Evolutionary conservation across 192 early-diverging fungal genomes (phyloP).

Genomic region (Coemansia sp.): DNA sequence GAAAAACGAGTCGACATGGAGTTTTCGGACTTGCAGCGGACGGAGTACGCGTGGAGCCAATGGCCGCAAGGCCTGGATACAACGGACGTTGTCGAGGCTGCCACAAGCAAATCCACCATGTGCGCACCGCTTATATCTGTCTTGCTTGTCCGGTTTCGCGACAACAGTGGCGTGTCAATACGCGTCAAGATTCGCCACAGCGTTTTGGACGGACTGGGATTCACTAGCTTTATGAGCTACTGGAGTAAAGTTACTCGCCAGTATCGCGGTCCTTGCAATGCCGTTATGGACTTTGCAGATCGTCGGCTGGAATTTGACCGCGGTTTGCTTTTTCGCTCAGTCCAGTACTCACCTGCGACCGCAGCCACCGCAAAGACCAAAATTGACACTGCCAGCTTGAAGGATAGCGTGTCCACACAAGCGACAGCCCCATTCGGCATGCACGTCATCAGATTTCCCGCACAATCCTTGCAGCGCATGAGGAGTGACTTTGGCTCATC

Average conservation of each 20-base stretch:
- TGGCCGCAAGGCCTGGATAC: conserved; percentile 16
- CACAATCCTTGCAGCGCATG: not conserved
- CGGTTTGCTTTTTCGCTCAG: not conserved
- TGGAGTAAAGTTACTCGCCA: conserved; percentile 3
- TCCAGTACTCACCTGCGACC: not conserved
- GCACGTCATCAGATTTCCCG: conserved; percentile 14
- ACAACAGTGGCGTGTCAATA: conserved; percentile 15
- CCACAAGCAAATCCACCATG: not conserved
- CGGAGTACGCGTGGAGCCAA: conserved; percentile 6
- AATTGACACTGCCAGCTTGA: not conserved
- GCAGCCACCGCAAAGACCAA: not conserved
- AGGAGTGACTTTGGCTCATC: not conserved
- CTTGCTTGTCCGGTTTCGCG: conserved; percentile 9
- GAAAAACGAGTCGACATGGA: conserved; percentile 2
- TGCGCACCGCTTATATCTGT: conserved; percentile 4
- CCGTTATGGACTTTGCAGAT: not conserved
- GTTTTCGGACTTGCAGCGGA: not conserved
- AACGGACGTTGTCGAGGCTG: not conserved
- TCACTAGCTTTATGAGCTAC: conserved; percentile 19
- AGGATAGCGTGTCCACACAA: not conserved
- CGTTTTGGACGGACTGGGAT: conserved; percentile 17
- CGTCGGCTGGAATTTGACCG: conserved; percentile 10
- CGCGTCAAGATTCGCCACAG: conserved; percentile 17
- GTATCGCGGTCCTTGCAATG: not conserved
- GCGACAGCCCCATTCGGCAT: not conserved